Evolutionary conservation across 495 filamentous ascomycete species (phyloP).

Genomic region (Lepidopterella palustris): DNA sequence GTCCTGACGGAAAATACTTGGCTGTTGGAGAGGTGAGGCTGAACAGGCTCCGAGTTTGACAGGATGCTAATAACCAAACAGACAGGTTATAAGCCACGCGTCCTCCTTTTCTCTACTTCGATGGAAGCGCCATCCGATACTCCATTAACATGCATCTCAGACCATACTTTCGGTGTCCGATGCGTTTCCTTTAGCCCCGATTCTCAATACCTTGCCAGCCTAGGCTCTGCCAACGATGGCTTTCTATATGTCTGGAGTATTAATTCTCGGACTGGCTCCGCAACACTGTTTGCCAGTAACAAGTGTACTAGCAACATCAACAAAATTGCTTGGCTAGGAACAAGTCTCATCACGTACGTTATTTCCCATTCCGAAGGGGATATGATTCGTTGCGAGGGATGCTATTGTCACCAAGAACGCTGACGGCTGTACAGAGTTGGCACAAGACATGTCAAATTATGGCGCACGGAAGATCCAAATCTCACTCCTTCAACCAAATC

Average conservation of each 20-base stretch:
- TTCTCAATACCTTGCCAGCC: slow-evolving; percentile 77
- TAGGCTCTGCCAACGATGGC: slow-evolving; percentile 85
- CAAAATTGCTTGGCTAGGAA: slow-evolving; percentile 83
- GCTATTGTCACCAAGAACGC: slow-evolving; percentile 6
- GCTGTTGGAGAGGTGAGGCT: slow-evolving; percentile 76
- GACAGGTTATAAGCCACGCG: slow-evolving; percentile 88
- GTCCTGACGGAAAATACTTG: slow-evolving; percentile 79
- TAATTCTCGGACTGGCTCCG: slow-evolving; percentile 73
- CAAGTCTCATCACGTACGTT: slow-evolving; percentile 56
- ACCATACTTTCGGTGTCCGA: slow-evolving; percentile 85
- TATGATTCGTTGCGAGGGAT: background rate
- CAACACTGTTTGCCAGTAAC: slow-evolving; percentile 82
- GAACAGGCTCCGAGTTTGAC: background rate
- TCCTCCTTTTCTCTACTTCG: slow-evolving; percentile 77
- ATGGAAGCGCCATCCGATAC: slow-evolving; percentile 69
- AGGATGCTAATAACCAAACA: slow-evolving; percentile 30
- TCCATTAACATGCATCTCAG: slow-evolving; percentile 77
- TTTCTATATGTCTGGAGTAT: slow-evolving; percentile 90
- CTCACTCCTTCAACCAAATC: slow-evolving; percentile 44
- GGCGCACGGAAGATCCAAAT: slow-evolving; percentile 65
- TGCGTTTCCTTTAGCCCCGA: slow-evolving; percentile 85
- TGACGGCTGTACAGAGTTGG: slow-evolving; percentile 53
- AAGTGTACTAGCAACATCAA: slow-evolving; percentile 82
- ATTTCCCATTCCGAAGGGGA: background rate
- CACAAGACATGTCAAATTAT: slow-evolving; percentile 87